These are phyloP conservation scores for Paraphoma chrysanthemicola DNA, from an alignment of 2,329 filamentous ascomycete genomes.

Conservation along the genomic window DNA sequence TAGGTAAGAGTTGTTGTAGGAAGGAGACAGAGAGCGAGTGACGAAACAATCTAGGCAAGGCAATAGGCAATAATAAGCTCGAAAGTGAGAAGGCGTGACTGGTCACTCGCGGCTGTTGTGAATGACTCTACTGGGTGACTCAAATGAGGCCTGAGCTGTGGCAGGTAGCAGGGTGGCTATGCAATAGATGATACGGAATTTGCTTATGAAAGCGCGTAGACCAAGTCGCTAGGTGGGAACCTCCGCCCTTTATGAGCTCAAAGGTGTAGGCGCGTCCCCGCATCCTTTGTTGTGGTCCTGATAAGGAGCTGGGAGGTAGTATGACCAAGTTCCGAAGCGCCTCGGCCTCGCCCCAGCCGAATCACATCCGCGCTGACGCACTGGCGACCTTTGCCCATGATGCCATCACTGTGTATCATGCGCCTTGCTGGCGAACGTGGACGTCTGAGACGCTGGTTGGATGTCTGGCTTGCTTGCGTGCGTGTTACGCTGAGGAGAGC, in stretches of 20 bases:
- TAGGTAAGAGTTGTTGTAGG: conserved; percentile 21
- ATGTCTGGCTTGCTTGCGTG: conserved; percentile 16
- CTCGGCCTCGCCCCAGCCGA: conserved; percentile 36
- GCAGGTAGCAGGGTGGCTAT: conserved; percentile 36
- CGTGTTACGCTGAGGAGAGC: conserved; percentile 4
- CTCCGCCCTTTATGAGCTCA: conserved; percentile 35
- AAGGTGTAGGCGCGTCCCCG: conserved; percentile 35
- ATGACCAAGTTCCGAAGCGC: conserved; percentile 36
- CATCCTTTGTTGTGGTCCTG: conserved; percentile 28
- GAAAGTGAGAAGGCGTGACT: conserved; percentile 35
- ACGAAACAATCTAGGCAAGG: conserved; percentile 11
- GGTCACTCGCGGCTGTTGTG: conserved; percentile 39
- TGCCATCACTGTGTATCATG: conserved; percentile 43
- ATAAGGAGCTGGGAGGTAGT: conserved; percentile 36
- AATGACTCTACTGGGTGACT: conserved; percentile 46
- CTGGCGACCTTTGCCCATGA: conserved; percentile 24
- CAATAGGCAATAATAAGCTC: conserved; percentile 36
- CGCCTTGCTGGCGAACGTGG: conserved; percentile 43
- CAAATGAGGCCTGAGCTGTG: conserved; percentile 31
- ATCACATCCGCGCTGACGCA: conserved; percentile 34
- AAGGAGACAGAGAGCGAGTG: conserved; percentile 10
- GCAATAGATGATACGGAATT: conserved; percentile 23
- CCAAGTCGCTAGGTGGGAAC: conserved; percentile 14
- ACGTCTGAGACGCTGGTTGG: conserved; percentile 37
- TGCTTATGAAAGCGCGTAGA: conserved; percentile 29